Base-by-base conservation (phyloP, 768 basidiomycete genomes). In the Leucosporidium creatinivorum region DNA sequence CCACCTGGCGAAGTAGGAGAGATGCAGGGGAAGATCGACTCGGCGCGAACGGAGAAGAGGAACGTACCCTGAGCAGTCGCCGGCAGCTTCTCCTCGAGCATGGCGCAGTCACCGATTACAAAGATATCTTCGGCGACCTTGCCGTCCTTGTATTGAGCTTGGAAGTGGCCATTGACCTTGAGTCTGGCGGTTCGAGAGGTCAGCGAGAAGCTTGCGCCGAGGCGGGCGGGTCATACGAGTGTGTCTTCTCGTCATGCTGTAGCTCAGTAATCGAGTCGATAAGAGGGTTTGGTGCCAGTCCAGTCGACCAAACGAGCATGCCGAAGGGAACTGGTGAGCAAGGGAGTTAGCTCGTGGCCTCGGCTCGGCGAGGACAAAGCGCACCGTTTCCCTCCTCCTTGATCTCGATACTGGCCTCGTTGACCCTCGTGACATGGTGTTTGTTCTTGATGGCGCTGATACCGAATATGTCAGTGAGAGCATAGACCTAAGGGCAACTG, bases 271-370 rank as follows among this genome's bases (percentile, higher is more conserved):
- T 83, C 0, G 83, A 81, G 67, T 82, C 78, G 61, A 92, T 83
- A 31, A 93, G 79, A 10, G 91, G 90, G 75, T 92, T 93, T 5
- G 89, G 85, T 8, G 89, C 83, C 4, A 93, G 80, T 2, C 91
- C 91, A 3, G 91, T 93, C 68, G 86, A 87, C 91, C 91, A 93
- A 21, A 93, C 89, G 17, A 90, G 82, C 26, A 93, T 80, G 30
- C 91, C 90, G 76, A 87, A 89, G 9, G 85, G 86, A 48, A 90
- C 89, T 89, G 67, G 18, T n/a, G n/a, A n/a, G n/a, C n/a, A n/a
- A n/a, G n/a, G n/a, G n/a, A n/a, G n/a, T n/a, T n/a, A n/a, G n/a
- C n/a, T n/a, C n/a, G n/a, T n/a, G n/a, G n/a, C n/a, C n/a, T n/a
- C n/a, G n/a, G n/a, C n/a, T n/a, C n/a, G n/a, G n/a, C n/a, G n/a